These are phyloP conservation scores for Calonectria hongkongensis DNA, from an alignment of 2,329 filamentous ascomycete genomes.

Conservation along the genomic window DNA sequence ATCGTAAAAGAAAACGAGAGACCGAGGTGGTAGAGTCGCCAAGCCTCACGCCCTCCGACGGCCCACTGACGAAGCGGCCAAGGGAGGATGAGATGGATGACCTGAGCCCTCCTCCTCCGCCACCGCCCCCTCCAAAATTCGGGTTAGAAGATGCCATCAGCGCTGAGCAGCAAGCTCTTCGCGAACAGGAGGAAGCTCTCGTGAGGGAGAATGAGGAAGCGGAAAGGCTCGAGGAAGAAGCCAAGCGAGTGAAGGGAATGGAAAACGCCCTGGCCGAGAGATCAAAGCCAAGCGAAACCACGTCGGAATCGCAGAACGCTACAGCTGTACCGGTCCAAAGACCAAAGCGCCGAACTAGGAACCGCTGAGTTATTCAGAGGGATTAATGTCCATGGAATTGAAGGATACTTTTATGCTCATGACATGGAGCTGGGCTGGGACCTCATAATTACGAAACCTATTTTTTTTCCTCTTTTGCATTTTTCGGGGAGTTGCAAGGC, in stretches of 20 bases:
- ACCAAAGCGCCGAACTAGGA: conserved; percentile 40
- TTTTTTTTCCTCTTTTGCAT: conserved; percentile 33
- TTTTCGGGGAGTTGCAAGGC: conserved; percentile 40
- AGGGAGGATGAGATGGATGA: conserved; percentile 67
- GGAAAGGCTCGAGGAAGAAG: conserved; percentile 70
- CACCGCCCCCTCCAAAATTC: conserved; percentile 67
- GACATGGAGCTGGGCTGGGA: conserved; percentile 34
- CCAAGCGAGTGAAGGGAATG: conserved; percentile 56
- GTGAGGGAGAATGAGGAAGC: conserved; percentile 74
- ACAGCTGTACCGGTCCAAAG: conserved; percentile 27
- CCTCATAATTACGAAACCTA: conserved; percentile 35
- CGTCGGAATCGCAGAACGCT: conserved; percentile 43
- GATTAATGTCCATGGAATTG: conserved; percentile 15
- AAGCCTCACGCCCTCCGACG: conserved; percentile 71
- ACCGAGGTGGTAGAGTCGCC: conserved; percentile 62
- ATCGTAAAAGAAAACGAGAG: conserved; percentile 80
- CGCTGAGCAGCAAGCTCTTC: conserved; percentile 67
- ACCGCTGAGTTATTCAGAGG: conserved; percentile 28
- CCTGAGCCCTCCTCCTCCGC: conserved; percentile 66
- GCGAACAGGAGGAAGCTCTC: conserved; percentile 70
- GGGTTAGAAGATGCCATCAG: conserved; percentile 60
- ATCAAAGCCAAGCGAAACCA: conserved; percentile 45
- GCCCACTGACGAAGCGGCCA: conserved; percentile 72
- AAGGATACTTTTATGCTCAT: conserved; percentile 32
- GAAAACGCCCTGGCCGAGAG: conserved; percentile 46